A percentile compares a stretch with the other conserved stretches of the same genome.
These are phyloP conservation scores for Blastomyces percursus DNA, from an alignment of 2,329 filamentous ascomycete genomes.

Conservation along the genomic window DNA sequence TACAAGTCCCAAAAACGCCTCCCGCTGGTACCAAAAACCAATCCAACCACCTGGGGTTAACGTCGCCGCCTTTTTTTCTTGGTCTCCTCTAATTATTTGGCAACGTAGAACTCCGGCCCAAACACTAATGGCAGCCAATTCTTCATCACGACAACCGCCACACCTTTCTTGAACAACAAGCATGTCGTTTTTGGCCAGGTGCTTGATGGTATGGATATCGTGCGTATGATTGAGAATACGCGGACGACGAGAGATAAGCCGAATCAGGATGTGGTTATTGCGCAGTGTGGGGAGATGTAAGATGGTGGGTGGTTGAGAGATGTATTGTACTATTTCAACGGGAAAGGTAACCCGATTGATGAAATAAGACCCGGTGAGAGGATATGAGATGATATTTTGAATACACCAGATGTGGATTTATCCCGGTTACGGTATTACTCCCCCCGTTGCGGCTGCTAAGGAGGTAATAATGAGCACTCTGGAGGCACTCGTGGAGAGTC, in stretches of 20 bases:
- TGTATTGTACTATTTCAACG: neutral
- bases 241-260: constrained; percentile 78
- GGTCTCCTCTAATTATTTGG: neutral
- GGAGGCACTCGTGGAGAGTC: too few relatives aligned
- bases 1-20: neutral
- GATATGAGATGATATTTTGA: neutral
- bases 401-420: too few relatives aligned
- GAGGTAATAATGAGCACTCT: too few relatives aligned
- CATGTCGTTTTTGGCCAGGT: constrained; percentile 95
- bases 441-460: neutral
- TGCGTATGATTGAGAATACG: constrained; percentile 84
- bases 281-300: constrained; percentile 90
- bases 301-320: neutral
- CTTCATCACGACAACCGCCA: constrained; percentile 85
- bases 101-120: constrained; percentile 65
- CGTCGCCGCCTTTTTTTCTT: neutral
- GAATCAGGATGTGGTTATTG: constrained; percentile 70
- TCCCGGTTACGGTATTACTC: too few relatives aligned
- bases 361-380: neutral
- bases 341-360: neutral
- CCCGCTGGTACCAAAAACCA: neutral
- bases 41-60: neutral
- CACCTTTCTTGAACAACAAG: constrained; percentile 81
- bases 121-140: constrained; percentile 95
- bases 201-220: constrained; percentile 77